Evolutionary conservation across 495 filamentous ascomycete genomes (phyloP).

Genomic region (Penicillium manginii): DNA sequence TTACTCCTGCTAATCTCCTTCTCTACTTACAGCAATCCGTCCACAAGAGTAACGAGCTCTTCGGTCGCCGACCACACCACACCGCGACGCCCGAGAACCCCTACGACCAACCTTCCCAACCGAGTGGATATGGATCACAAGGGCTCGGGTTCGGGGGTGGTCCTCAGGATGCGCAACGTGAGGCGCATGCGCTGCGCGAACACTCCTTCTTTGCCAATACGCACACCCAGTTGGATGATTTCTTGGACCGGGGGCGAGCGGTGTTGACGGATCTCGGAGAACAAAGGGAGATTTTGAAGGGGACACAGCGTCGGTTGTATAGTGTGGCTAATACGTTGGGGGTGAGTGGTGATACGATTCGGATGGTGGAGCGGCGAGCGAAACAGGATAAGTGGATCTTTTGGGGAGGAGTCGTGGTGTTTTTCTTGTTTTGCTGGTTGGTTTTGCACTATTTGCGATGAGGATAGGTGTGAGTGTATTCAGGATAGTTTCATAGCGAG

Average conservation of each 20-base stretch:
- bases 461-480: slow-evolving; percentile 5
- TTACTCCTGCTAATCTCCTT: no score
- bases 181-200: slow-evolving; percentile 86
- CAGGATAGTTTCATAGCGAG: slow-evolving; percentile 5
- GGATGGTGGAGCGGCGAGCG: slow-evolving; percentile 90
- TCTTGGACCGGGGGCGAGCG: slow-evolving; percentile 84
- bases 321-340: slow-evolving; percentile 93
- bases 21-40: slow-evolving; percentile 55
- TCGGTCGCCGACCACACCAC: slow-evolving; percentile 87
- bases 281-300: slow-evolving; percentile 93
- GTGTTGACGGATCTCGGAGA: slow-evolving; percentile 87
- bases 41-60: slow-evolving; percentile 79
- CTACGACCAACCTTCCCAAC: slow-evolving; percentile 67
- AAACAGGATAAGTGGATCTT: slow-evolving; percentile 99
- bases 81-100: slow-evolving; percentile 93
- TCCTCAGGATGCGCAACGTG: slow-evolving; percentile 65
- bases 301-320: slow-evolving; percentile 87
- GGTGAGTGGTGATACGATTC: slow-evolving; percentile 91
- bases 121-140: slow-evolving; percentile 43
- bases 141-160: slow-evolving; percentile 58
- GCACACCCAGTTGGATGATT: slow-evolving; percentile 85
- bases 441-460: slow-evolving; percentile 82
- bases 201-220: slow-evolving; percentile 82
- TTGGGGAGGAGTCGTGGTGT: slow-evolving; percentile 83
- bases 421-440: slow-evolving; percentile 89